Base-by-base conservation (phyloP, 768 basidiomycete species). In the Floccularia luteovirens region DNA sequence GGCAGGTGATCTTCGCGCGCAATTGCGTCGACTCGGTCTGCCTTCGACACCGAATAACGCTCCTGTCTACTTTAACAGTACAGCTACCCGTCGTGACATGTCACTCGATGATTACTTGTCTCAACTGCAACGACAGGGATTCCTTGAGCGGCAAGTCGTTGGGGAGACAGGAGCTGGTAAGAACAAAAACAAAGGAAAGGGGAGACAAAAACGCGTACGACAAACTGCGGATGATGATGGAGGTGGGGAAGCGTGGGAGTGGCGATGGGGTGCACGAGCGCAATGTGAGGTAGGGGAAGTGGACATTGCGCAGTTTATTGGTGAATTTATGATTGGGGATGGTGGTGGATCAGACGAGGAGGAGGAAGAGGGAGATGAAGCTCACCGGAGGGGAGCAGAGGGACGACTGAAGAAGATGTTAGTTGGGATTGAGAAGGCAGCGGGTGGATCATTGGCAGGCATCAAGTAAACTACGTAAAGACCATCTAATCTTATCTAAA, bases 241-340 rank as follows among this genome's bases (percentile, higher is more conserved):
- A 34, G 48, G 61, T 5, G 72, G 66, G 12, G 58, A 60, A 11
- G 59, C 63, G 12, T 75, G 67, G 44, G 87, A 90, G 52, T 90
- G 88, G 90, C 74, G 78, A 13, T 97, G 92, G 92, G 92, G 91
- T 2, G 64, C 72, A 20, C 72, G 88, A 21, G 80, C 90, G 1
- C 74, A 82, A 27, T 75, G 75, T 23, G 93, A 97, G 59, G 75
- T 96, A 3, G 83, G 88, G 1, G 93, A 97, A 59, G 61, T 69
- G 43, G 79, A 69, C 10, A 64, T 92, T 6, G 86, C 79, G 1
- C 63, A 61, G 40, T 94, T 94, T 51, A 69, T 94, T 1, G 79
- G 79, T 1, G 79, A 87, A 50, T 86, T 92, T 50, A 89, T 90
- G 83, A 69, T 75, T 25, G 71, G 51, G 14, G 58, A 61, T 31